phyloP scores from a whole-genome alignment of 78 protist genomes.

The Guillardia theta region DNA sequence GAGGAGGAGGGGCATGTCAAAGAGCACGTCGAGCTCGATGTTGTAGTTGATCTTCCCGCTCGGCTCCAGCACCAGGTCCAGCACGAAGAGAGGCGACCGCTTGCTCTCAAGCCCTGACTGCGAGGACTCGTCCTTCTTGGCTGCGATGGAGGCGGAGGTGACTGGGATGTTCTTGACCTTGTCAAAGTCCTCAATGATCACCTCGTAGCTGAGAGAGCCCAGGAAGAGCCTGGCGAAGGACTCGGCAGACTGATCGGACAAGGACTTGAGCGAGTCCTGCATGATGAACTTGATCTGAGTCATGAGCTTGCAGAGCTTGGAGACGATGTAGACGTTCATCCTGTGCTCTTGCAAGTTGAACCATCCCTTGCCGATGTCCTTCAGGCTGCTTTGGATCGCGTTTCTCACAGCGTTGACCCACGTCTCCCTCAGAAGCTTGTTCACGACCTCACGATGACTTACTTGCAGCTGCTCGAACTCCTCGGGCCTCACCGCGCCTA shows the following conservation, averaged over 20 bases:
- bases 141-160: background rate
- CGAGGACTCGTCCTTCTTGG: background rate
- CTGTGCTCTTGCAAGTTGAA: conserved; percentile 71
- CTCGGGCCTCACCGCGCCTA: conserved; percentile 34
- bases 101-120: background rate
- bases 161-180: background rate
- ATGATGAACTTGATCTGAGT: conserved; percentile 60
- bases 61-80: background rate
- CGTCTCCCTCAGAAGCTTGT: background rate
- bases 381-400: background rate
- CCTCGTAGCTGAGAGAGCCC: background rate
- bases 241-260: background rate
- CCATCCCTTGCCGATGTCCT: conserved; percentile 83
- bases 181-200: background rate
- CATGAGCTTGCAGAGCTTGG: conserved; percentile 73
- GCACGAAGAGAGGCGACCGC: conserved; percentile 15
- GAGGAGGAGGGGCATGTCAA: background rate
- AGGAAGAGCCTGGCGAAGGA: background rate
- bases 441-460: background rate
- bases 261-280: conserved; percentile 10
- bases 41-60: background rate
- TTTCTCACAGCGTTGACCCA: conserved; percentile 1
- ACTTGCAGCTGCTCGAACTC: conserved; percentile 59
- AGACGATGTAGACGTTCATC: conserved; percentile 62
- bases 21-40: background rate